phyloP scores from a whole-genome alignment of 306 rosid species.

The Vigna radiata region DNA sequence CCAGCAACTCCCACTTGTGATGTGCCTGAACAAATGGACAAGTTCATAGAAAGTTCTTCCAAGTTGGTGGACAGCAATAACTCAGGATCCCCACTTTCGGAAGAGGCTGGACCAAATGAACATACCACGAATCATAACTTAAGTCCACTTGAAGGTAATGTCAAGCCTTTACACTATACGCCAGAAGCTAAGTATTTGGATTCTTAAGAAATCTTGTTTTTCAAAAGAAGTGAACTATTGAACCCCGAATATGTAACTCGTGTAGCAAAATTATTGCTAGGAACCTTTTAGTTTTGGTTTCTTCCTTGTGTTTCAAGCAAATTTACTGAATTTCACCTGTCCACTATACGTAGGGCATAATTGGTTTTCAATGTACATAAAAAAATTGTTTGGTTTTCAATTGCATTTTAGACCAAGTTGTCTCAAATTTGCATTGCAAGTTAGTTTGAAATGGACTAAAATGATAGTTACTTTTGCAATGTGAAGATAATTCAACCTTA shows the following conservation, averaged over 20 bases:
- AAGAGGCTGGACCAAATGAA: conserved; percentile 82
- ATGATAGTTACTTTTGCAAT: background rate
- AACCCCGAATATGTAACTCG: background rate
- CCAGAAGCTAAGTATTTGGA: conserved; percentile 8
- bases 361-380: too few relatives aligned
- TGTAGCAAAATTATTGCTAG: background rate
- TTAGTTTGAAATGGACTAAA: background rate
- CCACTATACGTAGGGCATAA: background rate
- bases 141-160: conserved; percentile 89
- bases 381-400: too few relatives aligned
- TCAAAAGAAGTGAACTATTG: background rate
- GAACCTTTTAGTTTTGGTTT: background rate
- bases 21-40: conserved; percentile 69
- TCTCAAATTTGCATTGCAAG: too few relatives aligned
- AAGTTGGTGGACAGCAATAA: conserved; percentile 79
- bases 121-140: conserved; percentile 64
- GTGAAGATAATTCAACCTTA: background rate
- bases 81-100: conserved; percentile 90
- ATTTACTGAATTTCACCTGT: background rate
- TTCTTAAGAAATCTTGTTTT: conserved; percentile 20
- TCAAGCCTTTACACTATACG: conserved; percentile 4
- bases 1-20: conserved; percentile 85
- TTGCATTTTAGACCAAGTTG: too few relatives aligned
- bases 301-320: background rate
- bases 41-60: conserved; percentile 72